These are phyloP conservation scores for Trametes versicolor DNA, from an alignment of 1,284 basidiomycete genomes.

Conservation along the genomic window DNA sequence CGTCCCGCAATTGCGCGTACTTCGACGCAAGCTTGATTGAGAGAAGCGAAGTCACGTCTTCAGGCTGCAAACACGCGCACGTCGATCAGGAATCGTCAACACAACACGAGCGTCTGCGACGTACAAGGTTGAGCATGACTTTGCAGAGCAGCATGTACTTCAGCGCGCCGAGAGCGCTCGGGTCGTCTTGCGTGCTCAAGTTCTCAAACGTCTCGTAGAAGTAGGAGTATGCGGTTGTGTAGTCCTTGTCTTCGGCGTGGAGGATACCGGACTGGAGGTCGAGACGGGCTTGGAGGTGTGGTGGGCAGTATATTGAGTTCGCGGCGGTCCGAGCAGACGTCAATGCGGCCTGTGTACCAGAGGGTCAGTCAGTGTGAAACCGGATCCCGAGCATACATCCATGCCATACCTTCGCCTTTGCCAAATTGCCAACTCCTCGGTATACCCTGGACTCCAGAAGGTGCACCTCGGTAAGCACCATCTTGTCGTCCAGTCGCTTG, in stretches of 20 bases:
- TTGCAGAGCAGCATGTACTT: slow-evolving; percentile 99
- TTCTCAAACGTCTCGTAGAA: slow-evolving; percentile 97
- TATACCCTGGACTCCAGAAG: slow-evolving; percentile 93
- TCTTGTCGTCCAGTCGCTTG: slow-evolving; percentile 96
- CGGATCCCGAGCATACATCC: background rate
- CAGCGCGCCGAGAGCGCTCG: slow-evolving; percentile 82
- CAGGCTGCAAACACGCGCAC: slow-evolving; percentile 66
- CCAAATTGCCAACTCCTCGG: slow-evolving; percentile 90
- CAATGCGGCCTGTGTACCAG: slow-evolving; percentile 75
- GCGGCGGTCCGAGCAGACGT: slow-evolving; percentile 95
- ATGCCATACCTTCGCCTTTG: slow-evolving; percentile 89
- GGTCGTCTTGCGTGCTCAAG: slow-evolving; percentile 76
- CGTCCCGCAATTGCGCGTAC: slow-evolving; percentile 84
- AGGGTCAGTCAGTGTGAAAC: background rate
- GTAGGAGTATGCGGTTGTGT: slow-evolving; percentile 97
- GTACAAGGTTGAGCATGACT: slow-evolving; percentile 94
- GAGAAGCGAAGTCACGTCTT: slow-evolving; percentile 90
- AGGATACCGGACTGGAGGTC: slow-evolving; percentile 94
- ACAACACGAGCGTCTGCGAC: slow-evolving; percentile 40
- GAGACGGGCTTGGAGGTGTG: slow-evolving; percentile 89
- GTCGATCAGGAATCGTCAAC: slow-evolving; percentile 2
- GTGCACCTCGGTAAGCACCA: slow-evolving; percentile 97
- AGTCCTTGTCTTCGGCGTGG: slow-evolving; percentile 98
- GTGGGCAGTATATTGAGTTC: slow-evolving; percentile 98
- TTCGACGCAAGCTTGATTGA: slow-evolving; percentile 89